Percentiles rank a stretch among this genome's conserved stretches.
phyloP scores from a whole-genome alignment of 2,329 filamentous ascomycete species.

The Raffaelea albimanens region DNA sequence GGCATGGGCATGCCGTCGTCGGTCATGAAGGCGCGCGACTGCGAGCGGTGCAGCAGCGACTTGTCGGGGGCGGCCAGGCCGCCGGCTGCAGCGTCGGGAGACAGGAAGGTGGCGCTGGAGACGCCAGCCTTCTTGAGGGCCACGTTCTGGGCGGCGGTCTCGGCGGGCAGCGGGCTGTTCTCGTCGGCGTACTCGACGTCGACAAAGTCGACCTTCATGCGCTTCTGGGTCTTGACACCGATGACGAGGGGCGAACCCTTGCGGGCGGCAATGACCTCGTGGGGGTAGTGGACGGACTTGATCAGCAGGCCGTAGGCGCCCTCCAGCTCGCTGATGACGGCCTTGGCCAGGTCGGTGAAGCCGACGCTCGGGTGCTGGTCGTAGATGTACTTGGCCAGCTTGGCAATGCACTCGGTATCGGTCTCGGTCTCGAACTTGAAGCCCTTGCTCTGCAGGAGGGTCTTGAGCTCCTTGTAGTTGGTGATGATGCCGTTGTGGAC shows the following conservation, averaged over 20 bases:
- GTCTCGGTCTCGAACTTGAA: slow-evolving; percentile 99
- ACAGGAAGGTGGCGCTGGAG: slow-evolving; percentile 63
- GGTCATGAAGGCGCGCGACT: slow-evolving; percentile 97
- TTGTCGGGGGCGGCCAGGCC: slow-evolving; percentile 85
- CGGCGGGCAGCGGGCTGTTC: slow-evolving; percentile 72
- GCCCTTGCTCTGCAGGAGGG: slow-evolving; percentile 83
- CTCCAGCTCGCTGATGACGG: slow-evolving; percentile 96
- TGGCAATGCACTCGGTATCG: slow-evolving; percentile 98
- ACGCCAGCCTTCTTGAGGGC: slow-evolving; percentile 86
- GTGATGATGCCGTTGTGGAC: slow-evolving; percentile 99
- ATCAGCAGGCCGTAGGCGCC: slow-evolving; percentile 94
- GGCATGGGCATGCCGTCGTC: slow-evolving; percentile 97
- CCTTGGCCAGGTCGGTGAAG: slow-evolving; percentile 94
- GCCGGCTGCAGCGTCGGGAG: slow-evolving; percentile 30
- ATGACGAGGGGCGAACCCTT: slow-evolving; percentile 98
- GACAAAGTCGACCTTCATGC: slow-evolving; percentile 99
- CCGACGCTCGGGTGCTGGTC: slow-evolving; percentile 89
- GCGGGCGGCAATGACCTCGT: slow-evolving; percentile 93
- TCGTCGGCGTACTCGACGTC: slow-evolving; percentile 96
- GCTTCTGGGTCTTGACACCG: slow-evolving; percentile 91
- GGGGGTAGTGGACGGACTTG: slow-evolving; percentile 97
- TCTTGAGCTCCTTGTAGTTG: slow-evolving; percentile 99
- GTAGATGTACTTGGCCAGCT: slow-evolving; percentile 96
- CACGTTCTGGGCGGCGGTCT: slow-evolving; percentile 91
- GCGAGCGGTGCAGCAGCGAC: slow-evolving; percentile 93